Evolutionary conservation across 208 protist species (phyloP).

Genomic region (Crithidia mellificae): DNA sequence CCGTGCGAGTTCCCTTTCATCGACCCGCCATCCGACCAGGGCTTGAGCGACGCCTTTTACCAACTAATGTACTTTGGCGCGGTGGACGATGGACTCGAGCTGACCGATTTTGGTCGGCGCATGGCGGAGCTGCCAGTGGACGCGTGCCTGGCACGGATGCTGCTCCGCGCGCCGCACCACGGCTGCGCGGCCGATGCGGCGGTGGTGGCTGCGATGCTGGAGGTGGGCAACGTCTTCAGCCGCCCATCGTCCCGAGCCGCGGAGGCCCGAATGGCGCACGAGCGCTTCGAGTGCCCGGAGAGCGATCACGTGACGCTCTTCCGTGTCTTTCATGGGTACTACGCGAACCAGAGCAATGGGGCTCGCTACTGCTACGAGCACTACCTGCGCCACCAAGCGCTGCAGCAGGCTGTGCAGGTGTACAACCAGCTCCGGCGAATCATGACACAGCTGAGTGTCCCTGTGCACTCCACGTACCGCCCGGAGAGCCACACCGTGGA

Average conservation of each 20-base stretch:
- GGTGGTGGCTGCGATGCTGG: slow-evolving; percentile 88
- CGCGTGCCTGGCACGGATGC: slow-evolving; percentile 94
- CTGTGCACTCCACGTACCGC: slow-evolving; percentile 65
- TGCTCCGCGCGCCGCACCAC: slow-evolving; percentile 73
- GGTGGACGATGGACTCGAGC: slow-evolving; percentile 93
- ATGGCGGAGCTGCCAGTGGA: slow-evolving; percentile 80
- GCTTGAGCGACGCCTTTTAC: slow-evolving; percentile 95
- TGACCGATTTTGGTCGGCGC: slow-evolving; percentile 70
- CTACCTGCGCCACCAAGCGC: slow-evolving; percentile 65
- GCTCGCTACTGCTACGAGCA: slow-evolving; percentile 71
- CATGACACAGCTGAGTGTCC: slow-evolving; percentile 55
- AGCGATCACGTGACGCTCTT: slow-evolving; percentile 87
- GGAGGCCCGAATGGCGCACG: slow-evolving; percentile 55
- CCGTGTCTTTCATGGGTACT: slow-evolving; percentile 80
- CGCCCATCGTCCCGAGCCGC: slow-evolving; percentile 36
- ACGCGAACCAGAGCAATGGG: slow-evolving; percentile 25
- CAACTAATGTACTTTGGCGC: slow-evolving; percentile 98
- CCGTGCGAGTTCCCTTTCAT: slow-evolving; percentile 97
- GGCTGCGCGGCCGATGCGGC: slow-evolving; percentile 80
- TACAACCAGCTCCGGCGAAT: slow-evolving; percentile 74
- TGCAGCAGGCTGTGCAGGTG: slow-evolving; percentile 73
- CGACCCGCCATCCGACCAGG: slow-evolving; percentile 96
- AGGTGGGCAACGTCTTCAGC: slow-evolving; percentile 70
- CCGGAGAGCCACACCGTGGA: slow-evolving; percentile 47
- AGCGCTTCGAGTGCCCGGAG: slow-evolving; percentile 50